Evolutionary conservation across 2,329 filamentous ascomycete genomes (phyloP), one percentile per base, ranked within the genome.

Genomic region (Lasiodiplodia sp.): DNA sequence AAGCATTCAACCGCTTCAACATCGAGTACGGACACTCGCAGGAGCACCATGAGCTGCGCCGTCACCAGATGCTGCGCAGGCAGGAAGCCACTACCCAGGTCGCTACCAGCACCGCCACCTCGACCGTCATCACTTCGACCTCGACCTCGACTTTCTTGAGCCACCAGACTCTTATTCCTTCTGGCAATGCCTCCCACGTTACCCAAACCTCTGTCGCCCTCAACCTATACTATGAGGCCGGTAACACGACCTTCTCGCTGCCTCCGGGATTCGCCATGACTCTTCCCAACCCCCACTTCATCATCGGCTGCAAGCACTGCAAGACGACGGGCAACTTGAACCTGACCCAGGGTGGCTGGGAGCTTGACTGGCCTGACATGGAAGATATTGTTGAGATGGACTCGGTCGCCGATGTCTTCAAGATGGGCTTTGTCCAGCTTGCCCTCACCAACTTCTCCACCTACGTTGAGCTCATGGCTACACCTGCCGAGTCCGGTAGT

Each of bases 241-340:
- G 75, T 21, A 69, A 76, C 69, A 74, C 72, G 31, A 74, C 76
- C 8, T 76, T 78, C 52, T n/a, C 53, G 4, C 47, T 71, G 60
- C 60, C 60, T 51, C 64, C 69, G 4, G 71, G 72, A 12, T 44
- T 72, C 10, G 52, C 69, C 10, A 34, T 73, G 7, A 67, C 72
- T 34, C 38, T 72, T 16, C 76, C 77, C 1, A 57, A 57, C 55
- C 34, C 55, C 18, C 55, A 57, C 21, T 52, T 78, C 44, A 75
- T 75, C 18, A 67, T 80, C n/a, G 75, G 75, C 14, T 81, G 79
- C 72, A 79, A 77, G 69, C 76, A 77, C 31, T 81, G 79, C 69
- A 73, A 75, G 8, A 75, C 76, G 2, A 72, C 69, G 7, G 79
- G 79, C 6, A 72, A 70, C 23, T 63, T 81, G 14, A 70, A 74